These are phyloP conservation scores for Cyclotella kingstonii DNA, from an alignment of 108 stramenopile species.

Conservation along the genomic window DNA sequence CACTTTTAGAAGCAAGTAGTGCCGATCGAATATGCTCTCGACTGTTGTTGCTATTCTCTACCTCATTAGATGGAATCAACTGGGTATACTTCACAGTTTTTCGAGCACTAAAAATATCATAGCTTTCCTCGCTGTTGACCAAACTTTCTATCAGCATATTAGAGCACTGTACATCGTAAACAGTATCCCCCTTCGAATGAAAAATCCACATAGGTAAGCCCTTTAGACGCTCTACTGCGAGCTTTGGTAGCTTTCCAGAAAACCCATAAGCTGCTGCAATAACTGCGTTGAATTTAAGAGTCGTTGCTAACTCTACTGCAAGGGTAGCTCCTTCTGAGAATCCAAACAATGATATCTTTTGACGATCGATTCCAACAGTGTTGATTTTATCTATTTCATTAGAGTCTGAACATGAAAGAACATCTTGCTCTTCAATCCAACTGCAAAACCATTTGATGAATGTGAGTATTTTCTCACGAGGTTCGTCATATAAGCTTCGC, in stretches of 20 bases:
- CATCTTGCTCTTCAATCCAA: conserved; percentile 19
- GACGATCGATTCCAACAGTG: conserved; percentile 36
- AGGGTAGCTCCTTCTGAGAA: conserved; percentile 85
- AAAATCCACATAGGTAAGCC: conserved; percentile 74
- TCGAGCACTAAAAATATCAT: conserved; percentile 29
- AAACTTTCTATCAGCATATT: conserved; percentile 39
- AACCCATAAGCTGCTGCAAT: conserved; percentile 75
- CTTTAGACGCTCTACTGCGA: conserved; percentile 59
- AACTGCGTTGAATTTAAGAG: conserved; percentile 55
- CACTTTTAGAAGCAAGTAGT: conserved; percentile 27
- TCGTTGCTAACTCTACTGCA: conserved; percentile 74
- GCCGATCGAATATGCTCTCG: conserved; percentile 37
- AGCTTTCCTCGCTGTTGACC: conserved; percentile 15
- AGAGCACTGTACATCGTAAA: conserved; percentile 38
- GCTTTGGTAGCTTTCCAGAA: conserved; percentile 55
- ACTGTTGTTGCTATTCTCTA: not conserved
- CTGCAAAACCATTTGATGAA: conserved; percentile 60
- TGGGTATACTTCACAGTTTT: conserved; percentile 38
- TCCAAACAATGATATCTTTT: conserved; percentile 65
- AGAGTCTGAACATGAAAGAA: conserved; percentile 7
- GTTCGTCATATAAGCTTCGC: conserved; percentile 70
- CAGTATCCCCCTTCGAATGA: conserved; percentile 74
- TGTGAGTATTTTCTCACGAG: conserved; percentile 55
- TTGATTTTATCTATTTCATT: too few relatives aligned
- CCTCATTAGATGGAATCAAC: conserved; percentile 20